Evolutionary conservation across 2,329 filamentous ascomycete species (phyloP).

Genomic region (Basipetospora chlamydospora): DNA sequence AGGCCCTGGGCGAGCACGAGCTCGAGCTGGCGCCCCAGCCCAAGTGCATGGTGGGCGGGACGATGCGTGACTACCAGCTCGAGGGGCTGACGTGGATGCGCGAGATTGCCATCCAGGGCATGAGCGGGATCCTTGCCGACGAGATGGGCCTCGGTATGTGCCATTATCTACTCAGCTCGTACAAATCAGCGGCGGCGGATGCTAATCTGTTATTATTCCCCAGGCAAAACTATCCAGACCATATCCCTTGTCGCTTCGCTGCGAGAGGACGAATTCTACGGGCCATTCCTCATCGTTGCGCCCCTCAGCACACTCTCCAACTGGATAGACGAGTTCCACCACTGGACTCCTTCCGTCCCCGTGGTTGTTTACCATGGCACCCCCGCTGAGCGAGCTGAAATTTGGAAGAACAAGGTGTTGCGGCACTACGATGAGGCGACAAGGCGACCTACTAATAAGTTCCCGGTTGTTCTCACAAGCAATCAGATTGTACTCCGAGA

Average conservation of each 20-base stretch:
- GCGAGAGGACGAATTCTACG: constrained; percentile 68
- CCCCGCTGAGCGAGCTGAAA: constrained; percentile 58
- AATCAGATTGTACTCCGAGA: constrained; percentile 96
- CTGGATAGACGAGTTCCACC: constrained; percentile 87
- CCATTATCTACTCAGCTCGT: no score
- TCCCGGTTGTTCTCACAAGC: constrained; percentile 85
- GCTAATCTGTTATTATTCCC: no score
- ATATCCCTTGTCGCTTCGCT: constrained; percentile 79
- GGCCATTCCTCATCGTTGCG: constrained; percentile 81
- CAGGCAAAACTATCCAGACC: constrained; percentile 81
- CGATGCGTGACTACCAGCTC: constrained; percentile 87
- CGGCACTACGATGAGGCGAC: constrained; percentile 39
- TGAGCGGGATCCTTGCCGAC: constrained; percentile 83
- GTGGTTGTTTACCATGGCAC: constrained; percentile 84
- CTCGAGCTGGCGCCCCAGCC: constrained; percentile 76
- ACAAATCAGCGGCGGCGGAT: no score
- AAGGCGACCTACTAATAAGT: constrained; percentile 41
- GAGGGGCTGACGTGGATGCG: constrained; percentile 95
- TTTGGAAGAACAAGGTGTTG: constrained; percentile 61
- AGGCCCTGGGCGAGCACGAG: constrained; percentile 47
- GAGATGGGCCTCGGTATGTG: constrained; percentile 69
- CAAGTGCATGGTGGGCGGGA: constrained; percentile 67
- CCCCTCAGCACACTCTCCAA: constrained; percentile 87
- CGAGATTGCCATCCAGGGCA: constrained; percentile 62
- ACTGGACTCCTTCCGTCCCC: constrained; percentile 80